Conservation (phyloP, 1,284 basidiomycete genomes). For the Singerocomus rubriflavus region DNA sequence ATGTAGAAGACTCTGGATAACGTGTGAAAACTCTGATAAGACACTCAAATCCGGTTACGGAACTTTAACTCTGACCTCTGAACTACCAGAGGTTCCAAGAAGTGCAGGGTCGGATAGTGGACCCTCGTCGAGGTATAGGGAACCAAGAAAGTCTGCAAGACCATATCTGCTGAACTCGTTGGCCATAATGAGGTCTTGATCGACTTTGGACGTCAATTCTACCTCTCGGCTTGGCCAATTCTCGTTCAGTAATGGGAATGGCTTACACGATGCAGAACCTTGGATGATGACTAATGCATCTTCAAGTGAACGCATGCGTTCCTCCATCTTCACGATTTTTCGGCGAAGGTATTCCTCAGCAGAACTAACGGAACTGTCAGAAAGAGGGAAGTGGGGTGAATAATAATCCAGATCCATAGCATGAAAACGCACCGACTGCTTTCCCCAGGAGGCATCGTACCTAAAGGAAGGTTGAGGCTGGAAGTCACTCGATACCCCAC, state of each 20-base stretch:
- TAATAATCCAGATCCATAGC: background rate
- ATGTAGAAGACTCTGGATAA: slow-evolving; percentile 40
- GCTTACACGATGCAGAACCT: slow-evolving; percentile 28
- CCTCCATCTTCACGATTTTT: slow-evolving; percentile 43
- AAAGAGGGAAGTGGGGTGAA: background rate
- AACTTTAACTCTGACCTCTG: slow-evolving; percentile 15
- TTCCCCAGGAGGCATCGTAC: slow-evolving; percentile 48
- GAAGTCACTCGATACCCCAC: background rate
- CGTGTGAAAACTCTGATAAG: background rate
- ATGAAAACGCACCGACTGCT: slow-evolving; percentile 40
- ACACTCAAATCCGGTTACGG: background rate
- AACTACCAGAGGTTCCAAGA: slow-evolving; percentile 6
- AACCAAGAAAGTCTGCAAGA: slow-evolving; percentile 11
- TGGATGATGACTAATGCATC: slow-evolving; percentile 49
- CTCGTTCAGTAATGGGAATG: slow-evolving; percentile 38
- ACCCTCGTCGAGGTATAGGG: slow-evolving; percentile 13
- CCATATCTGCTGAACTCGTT: slow-evolving; percentile 15
- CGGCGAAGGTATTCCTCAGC: slow-evolving; percentile 47
- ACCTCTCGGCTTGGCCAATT: slow-evolving; percentile 15
- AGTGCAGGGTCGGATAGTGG: background rate
- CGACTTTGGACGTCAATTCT: slow-evolving; percentile 4
- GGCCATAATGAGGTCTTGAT: background rate
- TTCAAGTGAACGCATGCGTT: slow-evolving; percentile 47
- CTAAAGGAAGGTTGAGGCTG: slow-evolving; percentile 23
- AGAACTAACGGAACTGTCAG: slow-evolving; percentile 44